A percentile compares a stretch with the other conserved stretches of the same genome.
phyloP scores from a whole-genome alignment of 2,329 filamentous ascomycete species.

The Ophiocordyceps robertsii region DNA sequence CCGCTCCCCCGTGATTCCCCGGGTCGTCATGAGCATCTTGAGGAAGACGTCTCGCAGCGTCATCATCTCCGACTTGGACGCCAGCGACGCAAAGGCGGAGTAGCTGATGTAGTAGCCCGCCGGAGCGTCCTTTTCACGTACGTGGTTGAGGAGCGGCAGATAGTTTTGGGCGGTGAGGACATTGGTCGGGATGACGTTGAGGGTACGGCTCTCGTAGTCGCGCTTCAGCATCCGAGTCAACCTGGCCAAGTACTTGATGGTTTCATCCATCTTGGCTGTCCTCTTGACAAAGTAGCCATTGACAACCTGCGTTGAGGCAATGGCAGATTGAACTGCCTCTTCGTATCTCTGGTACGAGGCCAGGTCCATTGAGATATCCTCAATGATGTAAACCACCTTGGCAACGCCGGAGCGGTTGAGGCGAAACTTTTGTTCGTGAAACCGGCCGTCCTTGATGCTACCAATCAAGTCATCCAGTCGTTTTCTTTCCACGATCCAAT shows the following conservation, averaged over 20 bases:
- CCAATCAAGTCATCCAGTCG: constrained; percentile 66
- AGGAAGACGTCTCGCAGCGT: constrained; percentile 63
- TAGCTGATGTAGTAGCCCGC: constrained; percentile 52
- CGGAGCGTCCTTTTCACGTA: constrained; percentile 37
- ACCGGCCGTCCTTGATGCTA: constrained; percentile 72
- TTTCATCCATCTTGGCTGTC: constrained; percentile 64
- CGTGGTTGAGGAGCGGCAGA: constrained; percentile 44
- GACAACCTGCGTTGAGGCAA: constrained; percentile 65
- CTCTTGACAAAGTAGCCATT: constrained; percentile 69
- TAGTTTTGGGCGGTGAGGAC: constrained; percentile 53
- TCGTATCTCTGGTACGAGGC: constrained; percentile 42
- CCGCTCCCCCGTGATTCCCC: constrained; percentile 62
- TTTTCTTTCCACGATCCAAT: constrained; percentile 74
- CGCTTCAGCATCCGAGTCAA: constrained; percentile 57
- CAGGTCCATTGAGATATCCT: constrained; percentile 52
- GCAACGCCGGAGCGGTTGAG: constrained; percentile 58
- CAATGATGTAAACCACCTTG: constrained; percentile 67
- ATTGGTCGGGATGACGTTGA: constrained; percentile 53
- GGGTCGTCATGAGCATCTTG: constrained; percentile 77
- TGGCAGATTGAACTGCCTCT: constrained; percentile 57
- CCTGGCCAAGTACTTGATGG: constrained; percentile 58
- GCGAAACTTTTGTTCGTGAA: constrained; percentile 75
- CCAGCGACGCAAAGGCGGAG: constrained; percentile 55
- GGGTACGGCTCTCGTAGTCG: constrained; percentile 44
- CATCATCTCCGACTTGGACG: constrained; percentile 62